Evolutionary conservation across 2,329 filamentous ascomycete species (phyloP).

Genomic region (Beauveria sp.): DNA sequence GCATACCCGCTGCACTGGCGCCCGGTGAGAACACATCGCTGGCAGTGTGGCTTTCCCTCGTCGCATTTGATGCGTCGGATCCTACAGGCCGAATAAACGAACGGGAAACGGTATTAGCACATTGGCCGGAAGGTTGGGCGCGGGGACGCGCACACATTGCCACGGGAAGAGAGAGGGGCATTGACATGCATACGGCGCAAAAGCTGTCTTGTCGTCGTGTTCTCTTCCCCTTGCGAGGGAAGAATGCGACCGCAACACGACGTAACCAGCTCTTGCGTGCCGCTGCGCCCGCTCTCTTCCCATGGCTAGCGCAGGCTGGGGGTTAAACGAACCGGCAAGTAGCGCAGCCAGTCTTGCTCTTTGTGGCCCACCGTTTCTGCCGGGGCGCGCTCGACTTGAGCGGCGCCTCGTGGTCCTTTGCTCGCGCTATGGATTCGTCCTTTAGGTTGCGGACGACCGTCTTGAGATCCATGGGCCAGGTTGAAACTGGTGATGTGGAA

Average conservation of each 20-base stretch:
- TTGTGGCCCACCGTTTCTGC: constrained; percentile 11
- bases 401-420: neutral
- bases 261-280: neutral
- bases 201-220: neutral
- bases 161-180: neutral
- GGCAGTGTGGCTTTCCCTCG: constrained; percentile 9
- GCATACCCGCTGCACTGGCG: constrained; percentile 8
- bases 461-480: constrained; percentile 9
- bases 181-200: neutral
- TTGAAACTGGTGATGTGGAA: neutral
- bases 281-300: neutral
- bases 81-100: neutral
- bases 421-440: constrained; percentile 1
- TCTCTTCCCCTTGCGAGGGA: neutral
- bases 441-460: constrained; percentile 3
- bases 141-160: neutral
- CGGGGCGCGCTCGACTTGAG: constrained; percentile 3
- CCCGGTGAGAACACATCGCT: constrained; percentile 7
- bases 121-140: neutral
- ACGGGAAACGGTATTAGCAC: neutral
- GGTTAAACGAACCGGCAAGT: constrained; percentile 11
- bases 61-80: constrained; percentile 11
- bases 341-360: constrained; percentile 11
- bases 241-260: neutral
- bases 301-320: neutral